Evolutionary conservation across 2,329 filamentous ascomycete genomes (phyloP).

Genomic region (Colletotrichum orbiculare): DNA sequence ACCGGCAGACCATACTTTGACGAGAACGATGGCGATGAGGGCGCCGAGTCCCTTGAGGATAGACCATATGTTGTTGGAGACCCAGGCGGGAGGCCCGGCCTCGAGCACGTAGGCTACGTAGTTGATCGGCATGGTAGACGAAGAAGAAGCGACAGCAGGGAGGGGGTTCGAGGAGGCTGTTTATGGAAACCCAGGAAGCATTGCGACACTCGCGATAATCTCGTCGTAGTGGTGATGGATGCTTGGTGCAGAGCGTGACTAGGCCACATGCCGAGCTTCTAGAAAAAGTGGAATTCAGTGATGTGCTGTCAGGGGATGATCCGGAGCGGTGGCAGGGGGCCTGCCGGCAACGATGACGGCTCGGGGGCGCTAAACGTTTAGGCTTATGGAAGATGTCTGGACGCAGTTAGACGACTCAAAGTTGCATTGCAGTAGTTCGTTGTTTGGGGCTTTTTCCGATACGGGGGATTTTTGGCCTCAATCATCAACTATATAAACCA

Average conservation of each 20-base stretch:
- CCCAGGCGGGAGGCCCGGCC: slow-evolving; percentile 61
- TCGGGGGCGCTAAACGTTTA: too few relatives aligned
- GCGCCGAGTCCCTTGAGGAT: slow-evolving; percentile 53
- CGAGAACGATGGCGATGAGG: slow-evolving; percentile 52
- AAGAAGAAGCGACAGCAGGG: slow-evolving; percentile 36
- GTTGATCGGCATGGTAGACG: slow-evolving; percentile 61
- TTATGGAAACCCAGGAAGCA: slow-evolving; percentile 4
- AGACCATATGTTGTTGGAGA: slow-evolving; percentile 56
- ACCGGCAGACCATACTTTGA: slow-evolving; percentile 84
- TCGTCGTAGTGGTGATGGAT: background rate
- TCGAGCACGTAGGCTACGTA: slow-evolving; percentile 59
- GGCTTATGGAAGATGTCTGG: too few relatives aligned
- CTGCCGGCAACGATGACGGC: too few relatives aligned
- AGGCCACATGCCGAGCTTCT: slow-evolving; percentile 27
- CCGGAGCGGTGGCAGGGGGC: background rate
- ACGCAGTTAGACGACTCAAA: too few relatives aligned
- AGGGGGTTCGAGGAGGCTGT: background rate
- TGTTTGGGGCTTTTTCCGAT: too few relatives aligned
- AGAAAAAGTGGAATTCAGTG: slow-evolving; percentile 26
- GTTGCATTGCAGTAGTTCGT: too few relatives aligned
- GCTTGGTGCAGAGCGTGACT: background rate
- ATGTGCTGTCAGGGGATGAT: slow-evolving; percentile 22
- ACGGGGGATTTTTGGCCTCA: too few relatives aligned
- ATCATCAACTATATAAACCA: too few relatives aligned
- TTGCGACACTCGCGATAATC: background rate